These are phyloP conservation scores for Lachnellula suecica DNA, from an alignment of 2,329 filamentous ascomycete genomes.

Conservation along the genomic window DNA sequence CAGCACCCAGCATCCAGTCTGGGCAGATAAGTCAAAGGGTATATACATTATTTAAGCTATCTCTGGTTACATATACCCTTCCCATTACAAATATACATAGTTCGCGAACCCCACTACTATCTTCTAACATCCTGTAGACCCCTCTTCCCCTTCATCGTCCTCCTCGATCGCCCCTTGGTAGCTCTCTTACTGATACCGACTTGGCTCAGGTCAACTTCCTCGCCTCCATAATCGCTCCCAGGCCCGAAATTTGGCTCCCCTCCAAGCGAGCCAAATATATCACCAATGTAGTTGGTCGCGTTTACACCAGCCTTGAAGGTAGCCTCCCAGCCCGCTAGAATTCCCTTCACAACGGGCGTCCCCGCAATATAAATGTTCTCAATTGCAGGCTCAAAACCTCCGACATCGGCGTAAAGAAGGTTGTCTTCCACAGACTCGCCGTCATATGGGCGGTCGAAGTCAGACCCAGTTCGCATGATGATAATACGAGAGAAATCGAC, in stretches of 20 bases:
- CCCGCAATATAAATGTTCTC: conserved; percentile 68
- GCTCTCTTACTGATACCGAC: not conserved
- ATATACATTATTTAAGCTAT: no score
- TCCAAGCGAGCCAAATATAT: conserved; percentile 69
- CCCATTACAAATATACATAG: not conserved
- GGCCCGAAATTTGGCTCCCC: conserved; percentile 65
- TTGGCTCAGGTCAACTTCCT: conserved; percentile 5
- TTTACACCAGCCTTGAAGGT: conserved; percentile 57
- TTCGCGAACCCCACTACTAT: not conserved
- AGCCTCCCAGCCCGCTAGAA: conserved; percentile 60
- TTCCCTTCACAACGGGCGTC: conserved; percentile 58
- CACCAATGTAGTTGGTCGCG: conserved; percentile 66
- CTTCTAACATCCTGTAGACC: not conserved
- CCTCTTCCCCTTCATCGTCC: conserved; percentile 1
- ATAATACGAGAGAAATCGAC: conserved; percentile 68
- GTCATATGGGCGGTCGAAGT: conserved; percentile 70
- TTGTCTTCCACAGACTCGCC: conserved; percentile 57
- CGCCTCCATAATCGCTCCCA: conserved; percentile 5
- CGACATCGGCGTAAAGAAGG: conserved; percentile 58
- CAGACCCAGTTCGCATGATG: conserved; percentile 65
- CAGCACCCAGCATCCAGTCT: no score
- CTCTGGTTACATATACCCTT: not conserved
- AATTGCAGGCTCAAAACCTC: conserved; percentile 62
- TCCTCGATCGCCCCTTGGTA: not conserved
- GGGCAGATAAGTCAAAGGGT: no score